phyloP scores from a whole-genome alignment of 495 filamentous ascomycete species.

The Articulospora tetracladia region DNA sequence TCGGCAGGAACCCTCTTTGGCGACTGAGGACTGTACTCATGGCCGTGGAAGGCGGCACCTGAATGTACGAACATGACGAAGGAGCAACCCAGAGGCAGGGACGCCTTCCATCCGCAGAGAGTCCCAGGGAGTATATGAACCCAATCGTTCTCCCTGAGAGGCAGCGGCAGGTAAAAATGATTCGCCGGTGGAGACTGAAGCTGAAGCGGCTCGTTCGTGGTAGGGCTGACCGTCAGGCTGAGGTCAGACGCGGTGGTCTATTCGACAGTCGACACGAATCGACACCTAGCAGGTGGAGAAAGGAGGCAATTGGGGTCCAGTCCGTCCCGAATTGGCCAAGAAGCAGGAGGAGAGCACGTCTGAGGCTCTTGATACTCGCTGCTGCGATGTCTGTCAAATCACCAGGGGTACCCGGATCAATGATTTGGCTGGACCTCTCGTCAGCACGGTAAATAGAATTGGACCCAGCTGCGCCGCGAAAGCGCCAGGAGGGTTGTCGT shows the following conservation, averaged over 20 bases:
- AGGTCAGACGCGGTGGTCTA: constrained; percentile 6
- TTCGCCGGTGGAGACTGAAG: not conserved
- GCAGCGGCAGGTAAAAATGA: no score
- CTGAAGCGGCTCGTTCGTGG: no score
- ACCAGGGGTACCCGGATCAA: not conserved
- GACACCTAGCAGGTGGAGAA: not conserved
- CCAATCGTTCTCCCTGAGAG: not conserved
- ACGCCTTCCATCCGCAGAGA: constrained; percentile 13
- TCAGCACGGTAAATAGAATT: constrained; percentile 7
- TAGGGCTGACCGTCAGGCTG: constrained; percentile 15
- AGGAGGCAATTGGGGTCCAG: not conserved
- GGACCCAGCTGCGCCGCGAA: not conserved
- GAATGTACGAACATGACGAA: constrained; percentile 26
- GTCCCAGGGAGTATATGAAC: not conserved
- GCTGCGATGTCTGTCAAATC: not conserved
- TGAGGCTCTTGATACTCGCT: constrained; percentile 11
- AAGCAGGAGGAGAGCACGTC: not conserved
- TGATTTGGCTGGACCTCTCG: not conserved
- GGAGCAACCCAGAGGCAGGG: constrained; percentile 8
- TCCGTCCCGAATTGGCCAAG: not conserved
- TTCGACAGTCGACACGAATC: not conserved
- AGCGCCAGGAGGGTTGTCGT: not conserved
- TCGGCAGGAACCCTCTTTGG: not conserved
- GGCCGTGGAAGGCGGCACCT: constrained; percentile 20
- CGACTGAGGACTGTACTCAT: constrained; percentile 16